These are phyloP conservation scores for Pseudozyma flocculosa DNA, from an alignment of 1,284 basidiomycete genomes.

Conservation along the genomic window DNA sequence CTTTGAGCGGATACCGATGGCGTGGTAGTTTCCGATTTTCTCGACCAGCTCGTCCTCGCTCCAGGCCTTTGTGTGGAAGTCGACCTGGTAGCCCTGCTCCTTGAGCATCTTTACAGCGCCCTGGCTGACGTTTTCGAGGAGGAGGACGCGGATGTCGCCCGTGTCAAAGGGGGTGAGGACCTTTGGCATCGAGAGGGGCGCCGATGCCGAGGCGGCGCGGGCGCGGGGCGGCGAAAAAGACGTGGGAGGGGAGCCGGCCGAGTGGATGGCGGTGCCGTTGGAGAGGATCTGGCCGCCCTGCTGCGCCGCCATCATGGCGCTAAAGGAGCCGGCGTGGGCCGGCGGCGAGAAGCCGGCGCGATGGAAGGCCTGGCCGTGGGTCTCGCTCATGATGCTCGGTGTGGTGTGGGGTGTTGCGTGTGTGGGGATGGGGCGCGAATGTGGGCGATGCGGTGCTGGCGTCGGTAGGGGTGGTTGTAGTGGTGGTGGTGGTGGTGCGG, in stretches of 20 bases:
- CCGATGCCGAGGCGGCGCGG: constrained; percentile 30
- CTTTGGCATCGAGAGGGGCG: constrained; percentile 35
- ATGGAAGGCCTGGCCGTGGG: constrained; percentile 47
- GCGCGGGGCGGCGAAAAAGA: constrained; percentile 31
- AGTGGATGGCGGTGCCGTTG: constrained; percentile 23
- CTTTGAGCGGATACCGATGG: constrained; percentile 94
- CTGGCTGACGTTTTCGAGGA: constrained; percentile 93
- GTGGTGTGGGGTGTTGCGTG: too few species aligned
- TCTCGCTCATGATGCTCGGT: constrained; percentile 21
- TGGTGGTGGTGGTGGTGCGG: too few species aligned
- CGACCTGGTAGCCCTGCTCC: constrained; percentile 86
- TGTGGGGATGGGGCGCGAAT: too few species aligned
- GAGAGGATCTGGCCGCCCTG: constrained; percentile 18
- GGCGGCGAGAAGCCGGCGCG: constrained; percentile 50
- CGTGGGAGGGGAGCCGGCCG: constrained; percentile 22
- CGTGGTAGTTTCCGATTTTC: constrained; percentile 85
- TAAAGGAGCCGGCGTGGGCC: constrained; percentile 39
- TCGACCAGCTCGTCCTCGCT: constrained; percentile 87
- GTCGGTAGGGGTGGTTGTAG: too few species aligned
- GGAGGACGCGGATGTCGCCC: constrained; percentile 64
- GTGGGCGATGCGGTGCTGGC: too few species aligned
- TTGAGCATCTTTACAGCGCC: constrained; percentile 82
- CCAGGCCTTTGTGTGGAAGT: constrained; percentile 83
- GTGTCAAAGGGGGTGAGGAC: constrained; percentile 53
- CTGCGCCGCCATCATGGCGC: constrained; percentile 49